A percentile compares a stretch with the other conserved stretches of the same genome.
phyloP scores from a whole-genome alignment of 2,329 filamentous ascomycete species.

The Alternaria consortialis region DNA sequence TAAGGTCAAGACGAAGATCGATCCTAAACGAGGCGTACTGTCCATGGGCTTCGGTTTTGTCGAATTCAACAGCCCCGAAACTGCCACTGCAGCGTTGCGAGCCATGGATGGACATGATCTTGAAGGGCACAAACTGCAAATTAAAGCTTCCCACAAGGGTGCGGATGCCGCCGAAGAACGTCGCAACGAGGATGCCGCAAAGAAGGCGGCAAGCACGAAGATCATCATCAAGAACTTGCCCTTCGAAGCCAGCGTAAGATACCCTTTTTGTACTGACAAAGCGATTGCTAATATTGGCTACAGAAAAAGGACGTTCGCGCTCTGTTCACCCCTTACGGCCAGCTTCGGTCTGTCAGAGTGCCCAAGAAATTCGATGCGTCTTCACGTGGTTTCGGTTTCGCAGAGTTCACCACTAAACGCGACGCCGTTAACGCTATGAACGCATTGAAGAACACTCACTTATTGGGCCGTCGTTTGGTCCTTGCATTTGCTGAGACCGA shows the following conservation, averaged over 20 bases:
- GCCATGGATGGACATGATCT: constrained; percentile 90
- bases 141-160: constrained; percentile 87
- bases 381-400: constrained; percentile 94
- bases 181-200: constrained; percentile 81
- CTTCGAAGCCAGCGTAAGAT: constrained; percentile 73
- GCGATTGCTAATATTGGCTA: constrained; percentile 28
- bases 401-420: constrained; percentile 88
- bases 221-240: constrained; percentile 98
- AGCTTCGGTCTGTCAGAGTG: constrained; percentile 89
- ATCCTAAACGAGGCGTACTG: constrained; percentile 89
- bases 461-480: constrained; percentile 87
- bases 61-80: constrained; percentile 80
- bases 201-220: constrained; percentile 86
- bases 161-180: constrained; percentile 88
- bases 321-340: constrained; percentile 88
- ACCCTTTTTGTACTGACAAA: constrained; percentile 11
- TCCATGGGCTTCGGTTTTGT: constrained; percentile 97
- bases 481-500: constrained; percentile 92
- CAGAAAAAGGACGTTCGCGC: constrained; percentile 86
- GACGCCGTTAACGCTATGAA: constrained; percentile 93
- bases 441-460: constrained; percentile 89
- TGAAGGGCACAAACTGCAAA: constrained; percentile 84
- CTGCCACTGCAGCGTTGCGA: constrained; percentile 80
- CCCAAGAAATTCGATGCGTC: constrained; percentile 93
- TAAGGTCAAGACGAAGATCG: constrained; percentile 89